Base-by-base conservation (phyloP, 768 basidiomycete species). In the Mycena leptocephala region DNA sequence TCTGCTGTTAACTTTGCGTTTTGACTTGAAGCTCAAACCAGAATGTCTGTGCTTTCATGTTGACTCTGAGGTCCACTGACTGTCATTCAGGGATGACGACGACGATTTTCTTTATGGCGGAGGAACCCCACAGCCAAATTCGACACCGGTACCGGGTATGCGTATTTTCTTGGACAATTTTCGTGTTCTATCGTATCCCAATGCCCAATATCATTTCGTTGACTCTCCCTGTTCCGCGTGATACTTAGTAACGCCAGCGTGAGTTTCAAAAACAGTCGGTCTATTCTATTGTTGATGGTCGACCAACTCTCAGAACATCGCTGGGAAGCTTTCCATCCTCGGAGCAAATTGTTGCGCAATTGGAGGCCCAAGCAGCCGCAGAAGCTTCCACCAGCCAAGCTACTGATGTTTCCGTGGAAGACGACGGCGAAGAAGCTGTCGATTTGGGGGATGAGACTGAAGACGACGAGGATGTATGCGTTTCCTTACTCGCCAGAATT, bases 41-140 rank as follows among this genome's bases (percentile, higher is more conserved):
- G n/a, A n/a, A 76, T 76, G 75, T 76, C 64, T 66, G 75, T 76
- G 35, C n/a, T 32, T 2, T 41, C 28, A 5, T 48, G 32, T 32
- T 16, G 28, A 1, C 20, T 33, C 30, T 13, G 22, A 56, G 26
- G 55, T 32, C 28, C 37, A 46, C 64, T 74, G 65, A 78, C 39
- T 20, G 30, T n/a, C 9, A 28, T 61, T 14, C 33, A 93, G 92
- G 91, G 94, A 95, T 82, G 94, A 95, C 85, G 95, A 96, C 81
- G 94, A 95, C 84, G 94, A 94, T 30, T 95, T 94, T 82, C 85
- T 95, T 76, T 95, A 95, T 79, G 95, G 95, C 72, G 89, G 90
- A 74, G 75, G 70, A 33, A 86, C 91, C 53, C 78, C 86, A 11
- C 81, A 82, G 74, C 73, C 85, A 55, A 81, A 84, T 68, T 72